Evolutionary conservation across 257 asterid genomes (phyloP).

Genomic region (Jaltomata sinuosa): DNA sequence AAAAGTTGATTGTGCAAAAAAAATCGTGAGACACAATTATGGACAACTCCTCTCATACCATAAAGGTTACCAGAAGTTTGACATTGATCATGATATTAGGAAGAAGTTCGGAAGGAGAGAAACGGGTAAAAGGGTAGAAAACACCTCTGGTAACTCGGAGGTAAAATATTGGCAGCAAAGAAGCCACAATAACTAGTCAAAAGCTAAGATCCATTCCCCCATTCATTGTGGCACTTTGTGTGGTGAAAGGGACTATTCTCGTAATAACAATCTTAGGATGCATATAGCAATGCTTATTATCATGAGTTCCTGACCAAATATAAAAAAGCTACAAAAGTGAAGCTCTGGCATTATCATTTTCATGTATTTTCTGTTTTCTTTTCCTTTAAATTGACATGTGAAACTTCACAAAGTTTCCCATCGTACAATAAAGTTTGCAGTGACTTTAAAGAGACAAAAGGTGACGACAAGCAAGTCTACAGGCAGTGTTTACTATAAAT

Average conservation of each 20-base stretch:
- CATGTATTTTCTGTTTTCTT: neutral
- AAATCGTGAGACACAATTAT: neutral
- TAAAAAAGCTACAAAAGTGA: neutral
- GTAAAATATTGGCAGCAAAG: neutral
- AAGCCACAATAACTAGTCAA: neutral
- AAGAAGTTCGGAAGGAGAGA: neutral
- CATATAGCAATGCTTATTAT: neutral
- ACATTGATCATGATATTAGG: neutral
- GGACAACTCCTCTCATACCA: neutral
- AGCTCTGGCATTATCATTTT: neutral
- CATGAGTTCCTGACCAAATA: neutral
- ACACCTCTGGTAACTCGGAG: neutral
- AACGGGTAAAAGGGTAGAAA: neutral
- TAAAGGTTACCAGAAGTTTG: neutral
- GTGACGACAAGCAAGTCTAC: neutral
- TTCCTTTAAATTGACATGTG: neutral
- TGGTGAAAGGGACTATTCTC: neutral
- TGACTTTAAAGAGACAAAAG: neutral
- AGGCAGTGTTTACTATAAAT: neutral
- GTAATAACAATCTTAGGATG: neutral
- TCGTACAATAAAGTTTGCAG: neutral
- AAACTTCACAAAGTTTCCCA: neutral
- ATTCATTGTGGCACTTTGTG: neutral
- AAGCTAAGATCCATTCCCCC: neutral
- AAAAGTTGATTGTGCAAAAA: neutral